A percentile compares a stretch with the other conserved stretches of the same genome.
Evolutionary conservation across 176 grass and related monocot species (phyloP).

Genomic region (Saccharum spontaneum): DNA sequence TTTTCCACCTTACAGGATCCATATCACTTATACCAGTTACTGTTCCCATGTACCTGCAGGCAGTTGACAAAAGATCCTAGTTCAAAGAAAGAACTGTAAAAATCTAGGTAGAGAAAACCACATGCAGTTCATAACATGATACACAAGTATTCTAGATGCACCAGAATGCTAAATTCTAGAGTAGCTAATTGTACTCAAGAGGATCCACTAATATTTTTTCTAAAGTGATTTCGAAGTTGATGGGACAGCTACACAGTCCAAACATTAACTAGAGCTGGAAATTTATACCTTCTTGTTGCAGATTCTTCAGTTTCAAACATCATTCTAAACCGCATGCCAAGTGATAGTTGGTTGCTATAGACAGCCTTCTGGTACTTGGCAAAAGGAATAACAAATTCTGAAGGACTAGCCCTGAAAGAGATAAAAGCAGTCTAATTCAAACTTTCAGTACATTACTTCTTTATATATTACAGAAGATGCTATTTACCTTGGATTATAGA

Average conservation of each 20-base stretch:
- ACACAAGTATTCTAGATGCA: background rate
- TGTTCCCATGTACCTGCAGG: constrained; percentile 77
- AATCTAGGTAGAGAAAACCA: background rate
- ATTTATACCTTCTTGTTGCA: constrained; percentile 66
- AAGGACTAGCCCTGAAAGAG: constrained; percentile 63
- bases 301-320: constrained; percentile 92
- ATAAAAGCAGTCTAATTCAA: constrained; percentile 12
- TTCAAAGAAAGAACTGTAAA: constrained; percentile 15
- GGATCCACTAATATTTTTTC: constrained; percentile 20
- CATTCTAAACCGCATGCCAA: constrained; percentile 90
- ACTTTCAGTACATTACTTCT: constrained; percentile 12
- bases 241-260: constrained; percentile 3
- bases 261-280: constrained; percentile 31
- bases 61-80: constrained; percentile 7
- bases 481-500: constrained; percentile 78
- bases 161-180: constrained; percentile 23
- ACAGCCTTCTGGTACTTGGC: constrained; percentile 76
- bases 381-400: constrained; percentile 92
- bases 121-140: background rate
- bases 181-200: background rate
- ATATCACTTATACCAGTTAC: constrained; percentile 75
- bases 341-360: constrained; percentile 64
- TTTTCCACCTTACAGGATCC: constrained; percentile 78
- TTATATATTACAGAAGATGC: constrained; percentile 24
- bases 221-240: constrained; percentile 11